These are phyloP conservation scores for Nitzschia sp. DNA, from an alignment of 108 stramenopile genomes.

Conservation along the genomic window DNA sequence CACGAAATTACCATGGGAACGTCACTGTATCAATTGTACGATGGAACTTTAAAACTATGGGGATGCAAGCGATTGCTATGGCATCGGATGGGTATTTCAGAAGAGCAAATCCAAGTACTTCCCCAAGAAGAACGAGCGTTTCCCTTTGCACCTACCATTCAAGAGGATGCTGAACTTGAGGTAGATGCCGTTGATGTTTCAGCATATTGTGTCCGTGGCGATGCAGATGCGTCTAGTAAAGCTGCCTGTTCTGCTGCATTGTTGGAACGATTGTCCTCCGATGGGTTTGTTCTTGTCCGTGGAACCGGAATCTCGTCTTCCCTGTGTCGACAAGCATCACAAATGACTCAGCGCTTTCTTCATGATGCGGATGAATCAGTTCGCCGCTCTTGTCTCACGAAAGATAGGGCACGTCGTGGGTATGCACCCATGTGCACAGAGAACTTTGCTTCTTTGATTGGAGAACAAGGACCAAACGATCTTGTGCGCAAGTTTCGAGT, in stretches of 20 bases:
- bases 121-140: slow-evolving; percentile 44
- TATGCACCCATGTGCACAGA: slow-evolving; percentile 70
- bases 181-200: slow-evolving; percentile 44
- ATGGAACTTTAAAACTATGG: slow-evolving; percentile 70
- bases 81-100: slow-evolving; percentile 71
- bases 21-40: slow-evolving; percentile 77
- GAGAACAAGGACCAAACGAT: slow-evolving; percentile 67
- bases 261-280: slow-evolving; percentile 33
- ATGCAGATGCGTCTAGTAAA: not conserved
- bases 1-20: slow-evolving; percentile 77
- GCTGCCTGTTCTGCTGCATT: slow-evolving; percentile 9
- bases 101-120: slow-evolving; percentile 61
- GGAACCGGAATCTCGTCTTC: slow-evolving; percentile 42
- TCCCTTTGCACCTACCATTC: slow-evolving; percentile 65
- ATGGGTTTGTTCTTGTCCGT: slow-evolving; percentile 60
- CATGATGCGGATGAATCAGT: slow-evolving; percentile 67
- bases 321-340: slow-evolving; percentile 54
- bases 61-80: slow-evolving; percentile 77
- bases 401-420: slow-evolving; percentile 69
- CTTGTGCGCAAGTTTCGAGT: slow-evolving; percentile 72
- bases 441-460: slow-evolving; percentile 71
- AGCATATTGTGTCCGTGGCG: slow-evolving; percentile 36
- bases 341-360: slow-evolving; percentile 47
- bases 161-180: not conserved
- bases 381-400: slow-evolving; percentile 56